Conservation (phyloP, 2,329 filamentous ascomycete species). For the Colletotrichum tanaceti region DNA sequence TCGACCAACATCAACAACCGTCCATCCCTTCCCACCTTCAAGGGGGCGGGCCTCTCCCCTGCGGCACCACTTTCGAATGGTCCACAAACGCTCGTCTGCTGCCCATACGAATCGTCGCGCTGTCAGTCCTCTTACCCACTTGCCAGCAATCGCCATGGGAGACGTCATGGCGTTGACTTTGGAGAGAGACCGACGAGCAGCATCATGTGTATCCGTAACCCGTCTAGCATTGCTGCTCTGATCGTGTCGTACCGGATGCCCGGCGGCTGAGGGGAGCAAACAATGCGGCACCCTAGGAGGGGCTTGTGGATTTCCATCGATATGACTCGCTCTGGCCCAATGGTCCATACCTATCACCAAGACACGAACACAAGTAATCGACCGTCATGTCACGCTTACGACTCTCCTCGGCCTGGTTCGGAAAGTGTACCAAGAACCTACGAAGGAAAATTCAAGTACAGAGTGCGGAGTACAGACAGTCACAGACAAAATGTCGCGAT, state of each 20-base stretch:
- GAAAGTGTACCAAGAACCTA: background rate
- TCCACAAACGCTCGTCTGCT: slow-evolving; percentile 6
- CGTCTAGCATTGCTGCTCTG: background rate
- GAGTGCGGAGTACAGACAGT: no score
- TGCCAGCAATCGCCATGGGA: background rate
- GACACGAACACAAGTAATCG: background rate
- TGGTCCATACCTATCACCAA: background rate
- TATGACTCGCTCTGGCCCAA: background rate
- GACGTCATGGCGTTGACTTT: background rate
- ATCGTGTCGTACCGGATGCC: background rate
- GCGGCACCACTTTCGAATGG: slow-evolving; percentile 3
- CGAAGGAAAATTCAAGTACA: background rate
- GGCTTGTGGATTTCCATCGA: background rate
- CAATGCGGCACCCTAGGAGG: background rate
- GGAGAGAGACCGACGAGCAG: background rate
- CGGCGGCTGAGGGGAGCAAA: slow-evolving; percentile 1
- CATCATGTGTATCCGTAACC: background rate
- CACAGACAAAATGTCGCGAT: background rate
- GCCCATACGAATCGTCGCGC: background rate
- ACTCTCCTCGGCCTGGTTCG: background rate
- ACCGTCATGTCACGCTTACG: slow-evolving; percentile 5
- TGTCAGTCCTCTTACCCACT: background rate
- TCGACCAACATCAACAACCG: slow-evolving; percentile 1
- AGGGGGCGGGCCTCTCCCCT: slow-evolving; percentile 12
- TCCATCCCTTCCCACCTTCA: slow-evolving; percentile 14